Percentiles rank a stretch among this genome's conserved stretches.
These are phyloP conservation scores for Penicillium ochrochloron DNA, from an alignment of 495 filamentous ascomycete species.

Conservation along the genomic window DNA sequence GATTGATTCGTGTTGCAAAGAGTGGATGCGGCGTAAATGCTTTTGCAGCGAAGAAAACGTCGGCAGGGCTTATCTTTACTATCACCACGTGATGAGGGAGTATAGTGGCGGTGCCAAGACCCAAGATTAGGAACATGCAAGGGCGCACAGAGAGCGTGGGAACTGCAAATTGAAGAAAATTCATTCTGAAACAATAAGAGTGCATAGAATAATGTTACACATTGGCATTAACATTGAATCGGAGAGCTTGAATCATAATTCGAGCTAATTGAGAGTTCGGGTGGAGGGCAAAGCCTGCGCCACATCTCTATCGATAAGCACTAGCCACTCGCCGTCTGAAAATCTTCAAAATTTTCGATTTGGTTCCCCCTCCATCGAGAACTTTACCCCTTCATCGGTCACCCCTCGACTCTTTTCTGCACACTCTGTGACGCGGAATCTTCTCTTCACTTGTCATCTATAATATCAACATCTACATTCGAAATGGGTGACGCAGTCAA, in stretches of 20 bases:
- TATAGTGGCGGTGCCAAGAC: background rate
- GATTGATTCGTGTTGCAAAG: background rate
- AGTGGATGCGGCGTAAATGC: constrained; percentile 4
- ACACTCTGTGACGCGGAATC: constrained; percentile 25
- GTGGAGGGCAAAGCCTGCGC: constrained; percentile 19
- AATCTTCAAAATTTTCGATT: constrained; percentile 39
- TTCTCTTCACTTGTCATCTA: constrained; percentile 20
- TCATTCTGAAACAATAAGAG: no score
- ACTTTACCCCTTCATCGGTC: constrained; percentile 24
- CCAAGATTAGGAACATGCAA: background rate
- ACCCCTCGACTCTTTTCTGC: constrained; percentile 23
- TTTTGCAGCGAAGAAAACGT: constrained; percentile 12
- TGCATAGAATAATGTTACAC: background rate
- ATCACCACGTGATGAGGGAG: constrained; percentile 29
- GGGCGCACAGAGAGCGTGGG: background rate
- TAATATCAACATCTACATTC: constrained; percentile 25
- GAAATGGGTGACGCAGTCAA: constrained; percentile 61
- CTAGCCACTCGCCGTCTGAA: constrained; percentile 40
- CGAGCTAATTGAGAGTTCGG: background rate
- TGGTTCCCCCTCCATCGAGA: constrained; percentile 33
- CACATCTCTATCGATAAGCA: constrained; percentile 50
- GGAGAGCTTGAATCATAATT: background rate
- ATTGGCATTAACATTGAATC: no score
- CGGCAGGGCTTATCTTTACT: constrained; percentile 16
- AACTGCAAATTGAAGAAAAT: no score